These are phyloP conservation scores for Taxillus chinensis DNA, from an alignment of 164 flowering plant genomes.

Conservation along the genomic window DNA sequence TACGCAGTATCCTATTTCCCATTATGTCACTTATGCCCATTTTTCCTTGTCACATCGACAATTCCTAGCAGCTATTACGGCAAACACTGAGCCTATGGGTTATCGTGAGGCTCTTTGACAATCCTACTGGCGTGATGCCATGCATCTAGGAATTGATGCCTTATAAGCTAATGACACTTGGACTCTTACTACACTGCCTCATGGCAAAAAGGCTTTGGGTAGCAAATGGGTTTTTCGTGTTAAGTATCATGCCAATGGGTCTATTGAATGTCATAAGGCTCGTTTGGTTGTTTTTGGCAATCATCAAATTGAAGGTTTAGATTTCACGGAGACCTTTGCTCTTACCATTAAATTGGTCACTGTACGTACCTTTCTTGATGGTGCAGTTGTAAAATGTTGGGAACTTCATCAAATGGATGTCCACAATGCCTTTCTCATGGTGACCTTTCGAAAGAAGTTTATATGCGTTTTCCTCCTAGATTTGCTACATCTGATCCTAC, in stretches of 20 bases:
- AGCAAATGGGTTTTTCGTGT: neutral
- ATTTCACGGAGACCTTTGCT: neutral
- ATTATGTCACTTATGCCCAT: neutral
- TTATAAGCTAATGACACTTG: neutral
- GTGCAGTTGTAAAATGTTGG: neutral
- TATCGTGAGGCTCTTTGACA: neutral
- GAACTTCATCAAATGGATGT: conserved; percentile 1
- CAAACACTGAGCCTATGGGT: neutral
- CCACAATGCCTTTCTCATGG: conserved; percentile 3
- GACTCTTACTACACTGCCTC: neutral
- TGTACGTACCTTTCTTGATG: neutral
- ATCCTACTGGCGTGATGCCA: neutral
- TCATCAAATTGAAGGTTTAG: neutral
- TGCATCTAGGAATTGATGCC: neutral
- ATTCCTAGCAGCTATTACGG: neutral
- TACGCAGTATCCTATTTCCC: neutral
- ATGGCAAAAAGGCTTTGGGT: neutral
- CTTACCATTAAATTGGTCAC: neutral
- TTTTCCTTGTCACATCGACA: neutral
- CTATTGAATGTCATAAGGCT: neutral
- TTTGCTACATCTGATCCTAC: neutral
- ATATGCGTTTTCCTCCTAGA: neutral
- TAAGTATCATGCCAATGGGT: neutral
- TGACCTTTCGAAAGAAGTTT: neutral
- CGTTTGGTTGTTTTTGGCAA: neutral